Percentiles rank a stretch among this genome's conserved stretches.
These are phyloP conservation scores for Termitomyces sp. DNA, from an alignment of 768 basidiomycete genomes.

Conservation along the genomic window DNA sequence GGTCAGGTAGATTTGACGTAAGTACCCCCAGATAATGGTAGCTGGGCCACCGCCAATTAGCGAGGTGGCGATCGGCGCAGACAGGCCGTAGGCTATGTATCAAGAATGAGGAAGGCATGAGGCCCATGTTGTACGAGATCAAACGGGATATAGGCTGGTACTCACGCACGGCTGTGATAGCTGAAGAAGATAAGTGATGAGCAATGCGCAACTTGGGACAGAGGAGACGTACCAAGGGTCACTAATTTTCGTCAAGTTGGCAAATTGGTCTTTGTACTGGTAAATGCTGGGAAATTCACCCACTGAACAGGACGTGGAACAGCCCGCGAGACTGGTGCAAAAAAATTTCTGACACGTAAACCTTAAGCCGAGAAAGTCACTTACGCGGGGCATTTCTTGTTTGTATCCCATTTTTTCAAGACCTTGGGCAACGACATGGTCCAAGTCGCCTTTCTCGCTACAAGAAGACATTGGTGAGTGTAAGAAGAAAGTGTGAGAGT, in stretches of 20 bases:
- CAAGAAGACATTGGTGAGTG: constrained; percentile 1
- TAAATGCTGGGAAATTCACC: constrained; percentile 16
- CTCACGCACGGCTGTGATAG: constrained; percentile 63
- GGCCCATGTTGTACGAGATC: background rate
- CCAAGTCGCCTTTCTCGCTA: background rate
- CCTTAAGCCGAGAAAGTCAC: background rate
- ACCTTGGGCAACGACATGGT: constrained; percentile 21
- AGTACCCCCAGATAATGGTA: constrained; percentile 58
- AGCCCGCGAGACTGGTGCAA: constrained; percentile 42
- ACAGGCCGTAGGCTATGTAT: constrained; percentile 49
- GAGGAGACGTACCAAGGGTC: constrained; percentile 38
- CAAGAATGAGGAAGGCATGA: background rate
- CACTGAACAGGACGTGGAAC: constrained; percentile 53
- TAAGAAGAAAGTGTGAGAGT: background rate
- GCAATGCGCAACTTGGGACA: background rate
- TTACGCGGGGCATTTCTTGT: constrained; percentile 53
- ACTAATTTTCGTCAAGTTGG: constrained; percentile 24
- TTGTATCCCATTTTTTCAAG: constrained; percentile 53
- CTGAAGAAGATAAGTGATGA: constrained; percentile 24
- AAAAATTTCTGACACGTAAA: background rate
- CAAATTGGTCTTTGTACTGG: background rate
- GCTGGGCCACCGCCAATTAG: constrained; percentile 53
- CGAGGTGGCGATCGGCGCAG: constrained; percentile 53
- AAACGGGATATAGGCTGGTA: constrained; percentile 9
- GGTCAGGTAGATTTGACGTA: constrained; percentile 3